Percentiles rank a stretch among this genome's conserved stretches.
Evolutionary conservation across 768 basidiomycete species (phyloP).

Genomic region (Lyophyllum semitale): DNA sequence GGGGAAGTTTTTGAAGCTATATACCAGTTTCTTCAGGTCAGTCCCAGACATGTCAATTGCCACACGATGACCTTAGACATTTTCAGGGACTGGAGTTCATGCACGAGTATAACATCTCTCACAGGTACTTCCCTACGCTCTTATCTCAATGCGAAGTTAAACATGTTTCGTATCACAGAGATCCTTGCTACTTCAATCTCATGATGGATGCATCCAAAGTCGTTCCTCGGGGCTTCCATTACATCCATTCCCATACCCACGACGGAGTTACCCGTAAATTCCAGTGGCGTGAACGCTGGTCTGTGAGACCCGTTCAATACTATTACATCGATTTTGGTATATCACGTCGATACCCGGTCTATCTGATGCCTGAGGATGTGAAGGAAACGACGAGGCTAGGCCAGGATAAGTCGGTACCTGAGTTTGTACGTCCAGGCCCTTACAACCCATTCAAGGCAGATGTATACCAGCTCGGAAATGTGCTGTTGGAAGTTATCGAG

Average conservation of each 20-base stretch:
- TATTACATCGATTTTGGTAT: too few species aligned
- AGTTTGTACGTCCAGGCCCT: conserved; percentile 2
- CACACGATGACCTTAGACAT: too few species aligned
- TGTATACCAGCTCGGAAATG: background rate
- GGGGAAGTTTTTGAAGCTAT: too few species aligned
- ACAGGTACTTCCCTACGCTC: background rate
- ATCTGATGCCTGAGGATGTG: too few species aligned
- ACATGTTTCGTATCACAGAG: too few species aligned
- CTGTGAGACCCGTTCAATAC: too few species aligned
- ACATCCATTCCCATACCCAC: background rate
- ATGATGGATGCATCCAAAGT: too few species aligned
- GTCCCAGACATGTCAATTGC: too few species aligned
- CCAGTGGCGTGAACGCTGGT: conserved; percentile 6
- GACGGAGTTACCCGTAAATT: conserved; percentile 1
- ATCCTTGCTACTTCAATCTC: too few species aligned
- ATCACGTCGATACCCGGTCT: too few species aligned
- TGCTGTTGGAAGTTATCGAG: background rate
- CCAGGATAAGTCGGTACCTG: conserved; percentile 24
- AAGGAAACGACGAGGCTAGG: conserved; percentile 13
- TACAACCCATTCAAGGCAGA: conserved; percentile 1
- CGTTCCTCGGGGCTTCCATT: background rate
- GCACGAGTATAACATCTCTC: background rate
- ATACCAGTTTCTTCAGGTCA: too few species aligned
- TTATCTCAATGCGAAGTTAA: background rate
- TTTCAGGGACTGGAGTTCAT: background rate